These are phyloP conservation scores for Poa pratensis DNA, from an alignment of 176 grass and related monocot genomes.

Conservation along the genomic window DNA sequence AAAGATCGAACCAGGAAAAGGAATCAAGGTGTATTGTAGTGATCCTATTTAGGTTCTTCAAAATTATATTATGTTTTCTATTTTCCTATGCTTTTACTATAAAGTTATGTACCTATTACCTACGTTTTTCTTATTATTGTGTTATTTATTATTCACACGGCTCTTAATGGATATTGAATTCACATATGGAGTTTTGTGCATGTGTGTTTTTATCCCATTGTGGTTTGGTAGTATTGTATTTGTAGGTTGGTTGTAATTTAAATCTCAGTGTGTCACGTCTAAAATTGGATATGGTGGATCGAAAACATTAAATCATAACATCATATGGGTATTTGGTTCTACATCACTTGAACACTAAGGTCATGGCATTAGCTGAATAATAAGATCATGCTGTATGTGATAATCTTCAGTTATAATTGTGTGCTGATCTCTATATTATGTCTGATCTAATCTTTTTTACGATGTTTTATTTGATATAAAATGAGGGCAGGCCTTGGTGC, in stretches of 20 bases:
- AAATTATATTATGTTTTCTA: neutral
- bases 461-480: conserved; percentile 3
- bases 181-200: neutral
- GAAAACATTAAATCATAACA: neutral
- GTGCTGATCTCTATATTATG: neutral
- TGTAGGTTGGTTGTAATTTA: conserved; percentile 2
- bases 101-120: neutral
- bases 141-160: neutral
- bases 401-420: neutral
- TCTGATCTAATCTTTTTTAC: neutral
- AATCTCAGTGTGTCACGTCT: neutral
- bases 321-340: neutral
- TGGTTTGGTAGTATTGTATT: neutral
- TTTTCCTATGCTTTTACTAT: neutral
- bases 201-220: neutral
- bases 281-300: neutral
- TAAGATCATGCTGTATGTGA: neutral
- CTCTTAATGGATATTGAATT: neutral
- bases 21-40: neutral
- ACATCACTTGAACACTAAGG: conserved; percentile 25
- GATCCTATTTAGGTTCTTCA: conserved; percentile 12
- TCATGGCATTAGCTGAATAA: conserved; percentile 2
- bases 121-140: neutral
- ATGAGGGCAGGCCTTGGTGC: too few species aligned
- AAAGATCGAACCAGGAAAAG: neutral